Percentiles rank a stretch among this genome's conserved stretches.
Conservation (phyloP, 371 early-diverging fungal species). For the Coemansia sp. region DNA sequence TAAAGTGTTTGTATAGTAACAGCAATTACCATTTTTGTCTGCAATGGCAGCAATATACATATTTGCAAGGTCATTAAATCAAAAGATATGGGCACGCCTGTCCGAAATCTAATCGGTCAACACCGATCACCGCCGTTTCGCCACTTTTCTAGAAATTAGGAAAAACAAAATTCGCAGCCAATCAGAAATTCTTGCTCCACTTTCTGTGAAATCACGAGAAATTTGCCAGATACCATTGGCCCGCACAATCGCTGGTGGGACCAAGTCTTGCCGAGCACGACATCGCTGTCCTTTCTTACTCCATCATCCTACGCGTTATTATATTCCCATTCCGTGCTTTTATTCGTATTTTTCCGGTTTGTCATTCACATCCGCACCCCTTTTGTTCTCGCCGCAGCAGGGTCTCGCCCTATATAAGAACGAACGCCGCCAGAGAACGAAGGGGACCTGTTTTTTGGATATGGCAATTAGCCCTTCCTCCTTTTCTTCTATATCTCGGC, state of each 20-base stretch:
- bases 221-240: not conserved
- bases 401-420: not conserved
- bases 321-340: not conserved
- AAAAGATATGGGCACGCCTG: too few species aligned
- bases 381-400: not conserved
- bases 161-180: not conserved
- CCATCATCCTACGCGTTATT: not conserved
- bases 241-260: not conserved
- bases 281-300: not conserved
- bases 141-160: too few species aligned
- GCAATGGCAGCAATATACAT: too few species aligned
- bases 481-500: constrained; percentile 1
- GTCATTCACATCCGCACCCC: not conserved
- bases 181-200: not conserved
- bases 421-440: not conserved
- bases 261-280: too few species aligned
- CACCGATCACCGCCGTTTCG: too few species aligned
- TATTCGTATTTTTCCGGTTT: not conserved
- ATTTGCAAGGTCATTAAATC: too few species aligned
- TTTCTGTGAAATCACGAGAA: not conserved
- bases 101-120: too few species aligned
- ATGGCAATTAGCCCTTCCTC: constrained; percentile 11
- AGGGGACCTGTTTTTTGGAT: not conserved
- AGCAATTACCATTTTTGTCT: not conserved
- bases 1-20: not conserved